These are phyloP conservation scores for Nematocida sp. DNA, from an alignment of 371 early-diverging fungal genomes.

Conservation along the genomic window DNA sequence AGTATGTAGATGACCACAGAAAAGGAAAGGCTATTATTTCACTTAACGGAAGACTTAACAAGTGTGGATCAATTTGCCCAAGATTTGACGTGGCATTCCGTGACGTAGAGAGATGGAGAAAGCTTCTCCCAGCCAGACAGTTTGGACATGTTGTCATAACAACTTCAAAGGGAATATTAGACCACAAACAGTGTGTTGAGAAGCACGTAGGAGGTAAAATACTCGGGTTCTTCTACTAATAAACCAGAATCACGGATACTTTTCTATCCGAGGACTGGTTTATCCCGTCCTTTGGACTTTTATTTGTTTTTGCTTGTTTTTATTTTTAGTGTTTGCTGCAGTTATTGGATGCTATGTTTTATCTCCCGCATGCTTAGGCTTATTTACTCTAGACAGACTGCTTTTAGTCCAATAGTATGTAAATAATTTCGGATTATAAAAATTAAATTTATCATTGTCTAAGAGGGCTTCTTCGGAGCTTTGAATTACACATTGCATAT, in stretches of 20 bases:
- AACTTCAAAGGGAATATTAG: constrained; percentile 98
- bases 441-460: too few relatives aligned
- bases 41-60: constrained; percentile 96
- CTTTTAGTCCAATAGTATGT: too few relatives aligned
- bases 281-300: constrained; percentile 5
- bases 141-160: constrained; percentile 93
- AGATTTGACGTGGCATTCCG: constrained; percentile 90
- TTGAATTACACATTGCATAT: too few relatives aligned
- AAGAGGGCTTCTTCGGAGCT: too few relatives aligned
- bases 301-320: constrained; percentile 5
- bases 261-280: constrained; percentile 21
- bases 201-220: constrained; percentile 91
- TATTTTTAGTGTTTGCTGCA: background rate
- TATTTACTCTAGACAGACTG: too few relatives aligned
- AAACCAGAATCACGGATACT: constrained; percentile 26
- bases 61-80: constrained; percentile 98
- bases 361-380: too few relatives aligned
- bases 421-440: too few relatives aligned
- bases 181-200: constrained; percentile 96
- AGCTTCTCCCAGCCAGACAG: constrained; percentile 97
- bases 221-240: constrained; percentile 83
- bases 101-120: constrained; percentile 93
- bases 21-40: constrained; percentile 96
- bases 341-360: too few relatives aligned
- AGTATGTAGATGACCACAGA: constrained; percentile 94